Evolutionary conservation across 345 rosid genomes (phyloP).

Genomic region (Lepidium didymum): DNA sequence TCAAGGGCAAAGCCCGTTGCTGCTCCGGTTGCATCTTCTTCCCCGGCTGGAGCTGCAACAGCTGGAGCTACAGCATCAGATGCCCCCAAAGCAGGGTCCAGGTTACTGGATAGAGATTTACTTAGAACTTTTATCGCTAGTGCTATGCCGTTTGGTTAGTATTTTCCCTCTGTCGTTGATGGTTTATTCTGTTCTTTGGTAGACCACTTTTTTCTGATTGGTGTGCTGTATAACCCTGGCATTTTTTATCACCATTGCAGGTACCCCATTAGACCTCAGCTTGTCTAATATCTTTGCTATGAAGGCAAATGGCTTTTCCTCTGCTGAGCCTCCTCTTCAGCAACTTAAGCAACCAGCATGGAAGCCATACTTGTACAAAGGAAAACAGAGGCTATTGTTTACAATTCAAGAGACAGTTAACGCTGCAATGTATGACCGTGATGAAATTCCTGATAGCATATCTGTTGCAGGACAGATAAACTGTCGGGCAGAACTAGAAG

Average conservation of each 20-base stretch:
- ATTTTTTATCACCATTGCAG: constrained; percentile 26
- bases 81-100: constrained; percentile 69
- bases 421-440: constrained; percentile 87
- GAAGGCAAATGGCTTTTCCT: constrained; percentile 70
- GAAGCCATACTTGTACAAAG: constrained; percentile 89
- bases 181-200: constrained; percentile 21
- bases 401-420: constrained; percentile 68
- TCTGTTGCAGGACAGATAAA: constrained; percentile 88
- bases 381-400: constrained; percentile 74
- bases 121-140: constrained; percentile 61
- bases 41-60: constrained; percentile 41
- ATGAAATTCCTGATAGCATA: constrained; percentile 80
- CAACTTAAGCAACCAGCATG: constrained; percentile 92
- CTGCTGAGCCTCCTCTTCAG: constrained; percentile 66
- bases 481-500: constrained; percentile 87
- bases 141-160: constrained; percentile 94
- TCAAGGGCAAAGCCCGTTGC: constrained; percentile 81
- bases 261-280: constrained; percentile 85
- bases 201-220: neutral
- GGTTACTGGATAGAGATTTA: constrained; percentile 71
- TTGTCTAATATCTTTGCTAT: constrained; percentile 53
- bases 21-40: constrained; percentile 64
- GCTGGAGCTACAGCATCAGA: constrained; percentile 52
- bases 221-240: constrained; percentile 2
- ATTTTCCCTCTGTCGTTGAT: constrained; percentile 27